Percentiles rank a stretch among this genome's conserved stretches.
These are phyloP conservation scores for Glebionis coronaria DNA, from an alignment of 129 eudicot genomes.

Conservation along the genomic window DNA sequence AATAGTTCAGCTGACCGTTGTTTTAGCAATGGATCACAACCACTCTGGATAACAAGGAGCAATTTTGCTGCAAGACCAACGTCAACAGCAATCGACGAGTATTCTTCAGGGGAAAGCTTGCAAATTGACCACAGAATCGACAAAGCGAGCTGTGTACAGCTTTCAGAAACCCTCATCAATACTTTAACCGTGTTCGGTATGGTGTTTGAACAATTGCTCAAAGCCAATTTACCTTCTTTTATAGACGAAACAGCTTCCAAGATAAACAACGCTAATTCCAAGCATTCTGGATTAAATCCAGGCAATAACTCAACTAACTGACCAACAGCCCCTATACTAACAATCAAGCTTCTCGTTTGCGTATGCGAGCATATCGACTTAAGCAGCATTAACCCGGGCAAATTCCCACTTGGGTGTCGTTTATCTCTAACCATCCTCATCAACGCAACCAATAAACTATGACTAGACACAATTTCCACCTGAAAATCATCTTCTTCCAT, in stretches of 20 bases:
- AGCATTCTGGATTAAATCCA: conserved; percentile 39
- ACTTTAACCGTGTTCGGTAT: conserved; percentile 48
- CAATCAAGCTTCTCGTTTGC: conserved; percentile 33
- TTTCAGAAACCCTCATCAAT: conserved; percentile 49
- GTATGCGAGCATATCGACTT: conserved; percentile 33
- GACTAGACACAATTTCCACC: conserved; percentile 42
- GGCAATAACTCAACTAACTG: conserved; percentile 46
- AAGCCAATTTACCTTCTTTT: conserved; percentile 44
- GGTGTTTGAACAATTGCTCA: conserved; percentile 45
- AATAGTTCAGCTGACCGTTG: conserved; percentile 48
- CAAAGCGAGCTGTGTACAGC: conserved; percentile 39
- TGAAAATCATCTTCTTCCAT: conserved; percentile 43
- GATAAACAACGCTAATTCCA: conserved; percentile 37
- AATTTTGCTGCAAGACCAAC: conserved; percentile 61
- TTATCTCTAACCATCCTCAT: conserved; percentile 45
- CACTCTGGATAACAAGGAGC: conserved; percentile 49
- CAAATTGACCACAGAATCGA: conserved; percentile 49
- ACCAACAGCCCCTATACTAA: conserved; percentile 42
- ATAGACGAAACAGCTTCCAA: conserved; percentile 39
- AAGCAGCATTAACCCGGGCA: conserved; percentile 38
- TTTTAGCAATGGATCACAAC: conserved; percentile 48
- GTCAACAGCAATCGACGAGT: conserved; percentile 42
- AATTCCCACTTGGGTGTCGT: conserved; percentile 34
- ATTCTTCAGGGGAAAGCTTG: conserved; percentile 50
- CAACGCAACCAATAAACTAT: conserved; percentile 43